Evolutionary conservation across 2,329 filamentous ascomycete species (phyloP).

Genomic region (Aspergillus pseudotamarii): DNA sequence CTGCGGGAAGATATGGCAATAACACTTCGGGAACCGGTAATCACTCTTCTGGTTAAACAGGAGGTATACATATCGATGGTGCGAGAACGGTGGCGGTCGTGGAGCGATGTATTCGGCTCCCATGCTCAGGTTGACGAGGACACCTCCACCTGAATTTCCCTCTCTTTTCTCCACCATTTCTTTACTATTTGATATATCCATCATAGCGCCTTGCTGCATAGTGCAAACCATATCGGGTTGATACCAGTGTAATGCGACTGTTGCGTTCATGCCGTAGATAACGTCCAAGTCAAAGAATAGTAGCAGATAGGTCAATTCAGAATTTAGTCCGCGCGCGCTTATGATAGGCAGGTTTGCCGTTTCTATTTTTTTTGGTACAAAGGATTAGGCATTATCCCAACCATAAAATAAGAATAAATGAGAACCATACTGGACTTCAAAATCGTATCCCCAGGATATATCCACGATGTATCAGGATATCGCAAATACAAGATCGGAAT

Average conservation of each 20-base stretch:
- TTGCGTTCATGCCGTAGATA: constrained; percentile 16
- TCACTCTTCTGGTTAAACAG: constrained; percentile 29
- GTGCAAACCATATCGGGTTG: constrained; percentile 22
- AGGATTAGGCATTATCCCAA: background rate
- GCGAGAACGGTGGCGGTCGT: constrained; percentile 27
- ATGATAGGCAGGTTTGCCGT: constrained; percentile 21
- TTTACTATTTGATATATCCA: background rate
- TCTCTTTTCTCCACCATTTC: background rate
- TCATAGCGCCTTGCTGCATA: background rate
- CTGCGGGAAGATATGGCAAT: constrained; percentile 31
- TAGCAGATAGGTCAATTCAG: constrained; percentile 20
- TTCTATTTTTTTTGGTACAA: constrained; percentile 8
- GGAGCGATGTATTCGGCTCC: constrained; percentile 33
- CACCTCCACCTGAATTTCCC: background rate
- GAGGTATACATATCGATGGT: constrained; percentile 37
- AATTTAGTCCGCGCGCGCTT: constrained; percentile 14
- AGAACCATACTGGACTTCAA: constrained; percentile 8
- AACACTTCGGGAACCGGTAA: constrained; percentile 37
- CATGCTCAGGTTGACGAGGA: constrained; percentile 4
- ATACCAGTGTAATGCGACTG: constrained; percentile 32
- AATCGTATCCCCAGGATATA: constrained; percentile 22
- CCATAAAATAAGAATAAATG: background rate
- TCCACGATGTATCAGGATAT: constrained; percentile 22
- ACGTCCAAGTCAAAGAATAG: constrained; percentile 32
- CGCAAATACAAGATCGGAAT: background rate